phyloP scores from a whole-genome alignment of 768 basidiomycete species.

The Russula sp. region DNA sequence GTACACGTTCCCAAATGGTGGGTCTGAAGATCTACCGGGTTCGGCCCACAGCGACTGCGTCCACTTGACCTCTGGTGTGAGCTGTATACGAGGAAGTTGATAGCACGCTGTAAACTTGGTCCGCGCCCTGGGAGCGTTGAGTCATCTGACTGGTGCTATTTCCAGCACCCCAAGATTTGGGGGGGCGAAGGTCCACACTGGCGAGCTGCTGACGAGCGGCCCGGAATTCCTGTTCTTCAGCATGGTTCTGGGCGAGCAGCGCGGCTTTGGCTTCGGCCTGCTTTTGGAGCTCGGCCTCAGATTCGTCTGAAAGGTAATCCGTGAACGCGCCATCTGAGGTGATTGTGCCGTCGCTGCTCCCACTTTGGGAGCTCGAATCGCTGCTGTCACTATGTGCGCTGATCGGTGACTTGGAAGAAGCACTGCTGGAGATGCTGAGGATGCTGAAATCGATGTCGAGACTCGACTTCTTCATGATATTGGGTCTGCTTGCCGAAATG shows the following conservation, averaged over 20 bases:
- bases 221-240: slow-evolving; percentile 77
- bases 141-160: slow-evolving; percentile 15
- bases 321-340: slow-evolving; percentile 86
- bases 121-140: slow-evolving; percentile 16
- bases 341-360: slow-evolving; percentile 64
- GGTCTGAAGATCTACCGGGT: slow-evolving; percentile 11
- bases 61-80: slow-evolving; percentile 24
- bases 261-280: slow-evolving; percentile 80
- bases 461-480: slow-evolving; percentile 22
- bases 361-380: slow-evolving; percentile 44
- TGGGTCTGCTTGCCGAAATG: slow-evolving; percentile 21
- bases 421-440: slow-evolving; percentile 34
- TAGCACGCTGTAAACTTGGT: slow-evolving; percentile 14
- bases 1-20: slow-evolving; percentile 2
- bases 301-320: slow-evolving; percentile 88
- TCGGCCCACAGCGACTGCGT: slow-evolving; percentile 22
- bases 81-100: slow-evolving; percentile 15
- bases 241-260: slow-evolving; percentile 69
- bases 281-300: slow-evolving; percentile 81
- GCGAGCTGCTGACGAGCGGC: slow-evolving; percentile 75
- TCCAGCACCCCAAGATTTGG: slow-evolving; percentile 62
- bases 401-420: slow-evolving; percentile 25
- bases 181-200: slow-evolving; percentile 66
- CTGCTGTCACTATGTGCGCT: slow-evolving; percentile 53
- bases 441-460: slow-evolving; percentile 38